Percentiles rank a stretch among this genome's conserved stretches.
phyloP scores from a whole-genome alignment of 2,329 filamentous ascomycete species.

The Fusarium sp. region DNA sequence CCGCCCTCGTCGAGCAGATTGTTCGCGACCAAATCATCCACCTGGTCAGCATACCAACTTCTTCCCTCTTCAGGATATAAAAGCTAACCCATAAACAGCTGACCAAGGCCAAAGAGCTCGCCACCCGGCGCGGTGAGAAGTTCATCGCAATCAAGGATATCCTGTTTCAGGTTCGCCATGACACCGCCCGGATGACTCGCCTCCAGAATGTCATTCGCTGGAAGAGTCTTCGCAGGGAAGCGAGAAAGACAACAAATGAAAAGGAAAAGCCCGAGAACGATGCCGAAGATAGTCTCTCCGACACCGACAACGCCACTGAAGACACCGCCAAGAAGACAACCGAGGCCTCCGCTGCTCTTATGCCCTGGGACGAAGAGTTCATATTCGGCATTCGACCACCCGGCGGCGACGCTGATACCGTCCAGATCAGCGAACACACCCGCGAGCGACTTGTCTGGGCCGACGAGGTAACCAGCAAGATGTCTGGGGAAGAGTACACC shows the following conservation, averaged over 20 bases:
- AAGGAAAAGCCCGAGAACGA: constrained; percentile 84
- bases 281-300: constrained; percentile 73
- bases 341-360: constrained; percentile 89
- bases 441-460: constrained; percentile 91
- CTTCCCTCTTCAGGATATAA: accelerated
- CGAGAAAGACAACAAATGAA: constrained; percentile 48
- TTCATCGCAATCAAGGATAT: constrained; percentile 91
- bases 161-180: constrained; percentile 94
- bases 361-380: constrained; percentile 92
- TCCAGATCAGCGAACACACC: constrained; percentile 77
- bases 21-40: constrained; percentile 95
- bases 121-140: constrained; percentile 87
- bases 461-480: constrained; percentile 93
- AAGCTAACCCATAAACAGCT: constrained; percentile 60
- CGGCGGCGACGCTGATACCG: constrained; percentile 61
- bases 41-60: constrained; percentile 65
- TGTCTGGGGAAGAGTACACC: constrained; percentile 96
- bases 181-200: constrained; percentile 92
- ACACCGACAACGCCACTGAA: constrained; percentile 66
- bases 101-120: constrained; percentile 84
- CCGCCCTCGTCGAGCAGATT: constrained; percentile 93
- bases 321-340: constrained; percentile 64
- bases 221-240: constrained; percentile 97
- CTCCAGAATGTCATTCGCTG: constrained; percentile 93
- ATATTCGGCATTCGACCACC: constrained; percentile 91